Percentiles rank a stretch among this genome's conserved stretches.
Evolutionary conservation across 2,329 filamentous ascomycete genomes (phyloP).

Genomic region (Fusarium heterosporum): DNA sequence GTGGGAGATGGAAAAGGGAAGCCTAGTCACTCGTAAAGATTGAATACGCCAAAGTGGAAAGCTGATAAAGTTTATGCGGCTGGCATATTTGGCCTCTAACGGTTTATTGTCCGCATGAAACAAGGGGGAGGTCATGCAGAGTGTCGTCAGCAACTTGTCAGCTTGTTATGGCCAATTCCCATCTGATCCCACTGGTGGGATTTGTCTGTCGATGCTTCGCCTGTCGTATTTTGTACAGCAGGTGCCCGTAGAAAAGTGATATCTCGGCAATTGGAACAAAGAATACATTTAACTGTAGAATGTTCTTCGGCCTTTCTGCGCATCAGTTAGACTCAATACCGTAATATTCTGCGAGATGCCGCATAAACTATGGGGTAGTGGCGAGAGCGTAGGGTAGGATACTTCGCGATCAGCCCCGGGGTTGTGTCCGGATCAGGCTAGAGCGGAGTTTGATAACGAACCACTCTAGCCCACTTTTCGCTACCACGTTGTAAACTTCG

Average conservation of each 20-base stretch:
- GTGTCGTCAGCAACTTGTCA: too few relatives aligned
- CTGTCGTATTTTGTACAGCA: not conserved
- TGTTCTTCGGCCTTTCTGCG: not conserved
- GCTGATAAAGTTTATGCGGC: too few relatives aligned
- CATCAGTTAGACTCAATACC: not conserved
- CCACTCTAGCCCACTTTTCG: conserved; percentile 13
- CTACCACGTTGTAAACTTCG: conserved; percentile 22
- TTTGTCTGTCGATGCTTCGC: not conserved
- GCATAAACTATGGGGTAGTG: not conserved
- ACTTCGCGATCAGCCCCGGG: not conserved
- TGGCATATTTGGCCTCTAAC: too few relatives aligned
- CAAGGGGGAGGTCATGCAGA: too few relatives aligned
- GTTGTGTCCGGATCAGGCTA: conserved; percentile 1
- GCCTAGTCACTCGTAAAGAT: not conserved
- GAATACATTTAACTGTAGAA: not conserved
- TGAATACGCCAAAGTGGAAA: too few relatives aligned
- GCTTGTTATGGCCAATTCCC: too few relatives aligned
- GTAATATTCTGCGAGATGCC: not conserved
- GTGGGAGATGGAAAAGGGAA: not conserved
- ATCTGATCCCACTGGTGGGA: too few relatives aligned
- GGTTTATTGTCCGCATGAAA: too few relatives aligned
- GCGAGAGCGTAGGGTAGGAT: not conserved
- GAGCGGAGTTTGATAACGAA: not conserved
- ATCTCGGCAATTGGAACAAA: not conserved
- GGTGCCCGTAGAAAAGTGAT: not conserved